Conservation (phyloP, 352 stramenopile species). For the Pythium plurisporium region DNA sequence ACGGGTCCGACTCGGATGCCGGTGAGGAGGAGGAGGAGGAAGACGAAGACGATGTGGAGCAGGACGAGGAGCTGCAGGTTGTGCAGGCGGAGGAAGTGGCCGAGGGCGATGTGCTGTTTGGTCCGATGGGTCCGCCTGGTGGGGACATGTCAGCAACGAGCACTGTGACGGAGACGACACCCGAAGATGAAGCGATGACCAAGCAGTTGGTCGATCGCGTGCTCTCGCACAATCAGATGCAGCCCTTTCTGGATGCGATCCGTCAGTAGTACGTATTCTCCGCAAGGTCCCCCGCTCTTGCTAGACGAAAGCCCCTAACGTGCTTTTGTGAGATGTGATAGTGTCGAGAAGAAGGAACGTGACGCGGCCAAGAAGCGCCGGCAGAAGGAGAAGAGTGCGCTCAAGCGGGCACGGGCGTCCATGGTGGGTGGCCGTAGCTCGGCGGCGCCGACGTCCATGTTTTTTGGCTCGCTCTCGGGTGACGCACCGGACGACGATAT, state of each 20-base stretch:
- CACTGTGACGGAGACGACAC: background rate
- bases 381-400: conserved; percentile 51
- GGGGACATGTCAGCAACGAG: background rate
- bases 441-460: conserved; percentile 54
- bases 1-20: conserved; percentile 2
- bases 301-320: too few relatives aligned
- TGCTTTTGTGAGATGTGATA: too few relatives aligned
- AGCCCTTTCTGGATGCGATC: conserved; percentile 59
- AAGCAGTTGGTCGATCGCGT: conserved; percentile 51
- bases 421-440: conserved; percentile 64
- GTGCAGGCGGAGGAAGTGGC: conserved; percentile 1
- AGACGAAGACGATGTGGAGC: conserved; percentile 3
- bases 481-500: conserved; percentile 28
- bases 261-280: conserved; percentile 30
- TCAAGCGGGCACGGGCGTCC: conserved; percentile 49
- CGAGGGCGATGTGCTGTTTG: background rate
- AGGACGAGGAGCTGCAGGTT: background rate
- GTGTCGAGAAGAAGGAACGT: conserved; percentile 45
- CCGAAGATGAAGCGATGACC: conserved; percentile 19
- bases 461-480: conserved; percentile 71
- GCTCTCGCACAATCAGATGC: conserved; percentile 66
- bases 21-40: conserved; percentile 3
- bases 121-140: conserved; percentile 5
- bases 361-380: conserved; percentile 58
- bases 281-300: too few relatives aligned